These are phyloP conservation scores for Rhizopogon vinicolor DNA, from an alignment of 768 basidiomycete genomes.

Conservation along the genomic window DNA sequence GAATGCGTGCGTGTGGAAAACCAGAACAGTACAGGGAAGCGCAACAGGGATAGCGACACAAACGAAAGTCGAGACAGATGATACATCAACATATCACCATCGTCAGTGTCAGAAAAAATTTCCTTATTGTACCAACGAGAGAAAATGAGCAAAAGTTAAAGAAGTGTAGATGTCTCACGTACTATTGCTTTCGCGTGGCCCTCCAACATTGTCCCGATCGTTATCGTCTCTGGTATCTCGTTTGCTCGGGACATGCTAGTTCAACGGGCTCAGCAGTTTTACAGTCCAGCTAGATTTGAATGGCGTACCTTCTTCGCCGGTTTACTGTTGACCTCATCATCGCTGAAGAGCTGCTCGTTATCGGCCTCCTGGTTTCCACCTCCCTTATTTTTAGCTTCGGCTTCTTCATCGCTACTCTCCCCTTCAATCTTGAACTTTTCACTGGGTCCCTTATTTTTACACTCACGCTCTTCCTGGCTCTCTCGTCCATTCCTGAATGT, in stretches of 20 bases:
- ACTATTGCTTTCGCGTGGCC: slow-evolving; percentile 79
- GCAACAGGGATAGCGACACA: too few relatives aligned
- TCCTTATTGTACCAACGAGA: slow-evolving; percentile 75
- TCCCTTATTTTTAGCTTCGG: slow-evolving; percentile 71
- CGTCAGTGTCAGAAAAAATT: slow-evolving; percentile 83
- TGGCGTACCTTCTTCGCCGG: slow-evolving; percentile 62
- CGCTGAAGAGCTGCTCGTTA: slow-evolving; percentile 64
- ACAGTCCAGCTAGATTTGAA: not conserved
- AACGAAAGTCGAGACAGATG: not conserved
- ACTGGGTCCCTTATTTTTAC: slow-evolving; percentile 48
- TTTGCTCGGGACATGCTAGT: slow-evolving; percentile 55
- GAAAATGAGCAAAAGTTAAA: not conserved
- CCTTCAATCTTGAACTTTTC: slow-evolving; percentile 49
- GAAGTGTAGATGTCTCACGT: slow-evolving; percentile 21
- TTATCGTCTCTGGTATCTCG: slow-evolving; percentile 77
- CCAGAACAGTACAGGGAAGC: too few relatives aligned
- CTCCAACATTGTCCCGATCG: slow-evolving; percentile 55
- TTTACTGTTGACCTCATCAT: slow-evolving; percentile 56
- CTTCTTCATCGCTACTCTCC: slow-evolving; percentile 48
- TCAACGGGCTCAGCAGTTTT: not conserved
- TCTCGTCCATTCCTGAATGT: slow-evolving; percentile 78
- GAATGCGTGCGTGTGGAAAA: too few relatives aligned
- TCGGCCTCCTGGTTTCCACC: slow-evolving; percentile 52
- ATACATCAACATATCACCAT: slow-evolving; percentile 49
- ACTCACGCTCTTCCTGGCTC: slow-evolving; percentile 79